These are phyloP conservation scores for Zygoascus flipseniorum DNA, from an alignment of 805 yeast species.

Conservation along the genomic window DNA sequence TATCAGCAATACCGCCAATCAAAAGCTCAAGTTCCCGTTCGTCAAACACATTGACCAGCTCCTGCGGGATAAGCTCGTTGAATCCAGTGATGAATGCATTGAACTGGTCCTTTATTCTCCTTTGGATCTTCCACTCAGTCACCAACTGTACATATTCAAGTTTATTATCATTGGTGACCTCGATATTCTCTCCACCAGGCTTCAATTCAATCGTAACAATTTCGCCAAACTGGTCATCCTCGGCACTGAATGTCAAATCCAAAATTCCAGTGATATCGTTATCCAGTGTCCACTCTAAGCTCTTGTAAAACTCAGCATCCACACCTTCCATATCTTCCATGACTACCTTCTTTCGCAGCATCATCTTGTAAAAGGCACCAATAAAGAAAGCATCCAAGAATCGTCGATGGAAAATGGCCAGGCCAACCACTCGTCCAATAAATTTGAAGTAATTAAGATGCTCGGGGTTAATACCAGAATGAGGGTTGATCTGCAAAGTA, in stretches of 20 bases:
- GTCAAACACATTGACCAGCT: constrained; percentile 90
- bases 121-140: constrained; percentile 92
- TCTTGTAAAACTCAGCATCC: constrained; percentile 92
- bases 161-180: constrained; percentile 90
- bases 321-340: constrained; percentile 98
- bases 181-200: constrained; percentile 78
- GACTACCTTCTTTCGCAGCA: constrained; percentile 88
- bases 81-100: constrained; percentile 95
- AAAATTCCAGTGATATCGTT: constrained; percentile 85
- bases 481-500: constrained; percentile 95
- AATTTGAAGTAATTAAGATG: constrained; percentile 96
- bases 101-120: constrained; percentile 91
- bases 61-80: constrained; percentile 95
- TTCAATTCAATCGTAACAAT: constrained; percentile 82
- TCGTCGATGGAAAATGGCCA: constrained; percentile 97
- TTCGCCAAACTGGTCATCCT: constrained; percentile 93
- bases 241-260: constrained; percentile 77
- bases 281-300: constrained; percentile 91
- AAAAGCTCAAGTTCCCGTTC: constrained; percentile 94
- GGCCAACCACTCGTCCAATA: constrained; percentile 96
- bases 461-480: constrained; percentile 94
- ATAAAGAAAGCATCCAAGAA: constrained; percentile 97
- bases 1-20: constrained; percentile 97
- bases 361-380: constrained; percentile 96
- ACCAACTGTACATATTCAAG: constrained; percentile 91